phyloP scores from a whole-genome alignment of 306 rosid genomes.

The Cicer yamashitae region DNA sequence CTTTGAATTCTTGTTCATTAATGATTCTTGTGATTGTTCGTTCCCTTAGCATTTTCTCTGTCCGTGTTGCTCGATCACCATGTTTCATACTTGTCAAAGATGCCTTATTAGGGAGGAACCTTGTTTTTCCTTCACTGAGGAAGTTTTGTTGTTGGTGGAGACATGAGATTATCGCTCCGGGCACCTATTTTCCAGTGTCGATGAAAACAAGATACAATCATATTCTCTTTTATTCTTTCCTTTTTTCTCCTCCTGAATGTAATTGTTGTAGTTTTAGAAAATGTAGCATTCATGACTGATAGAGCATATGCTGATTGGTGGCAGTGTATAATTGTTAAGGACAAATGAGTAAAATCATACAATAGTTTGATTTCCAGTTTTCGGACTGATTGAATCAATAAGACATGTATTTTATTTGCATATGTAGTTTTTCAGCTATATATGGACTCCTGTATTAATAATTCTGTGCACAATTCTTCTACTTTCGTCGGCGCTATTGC shows the following conservation, averaged over 20 bases:
- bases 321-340: constrained; percentile 74
- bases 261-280: constrained; percentile 75
- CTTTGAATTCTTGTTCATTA: constrained; percentile 70
- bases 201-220: constrained; percentile 58
- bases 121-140: constrained; percentile 60
- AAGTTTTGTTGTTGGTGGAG: constrained; percentile 64
- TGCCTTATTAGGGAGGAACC: constrained; percentile 59
- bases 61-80: constrained; percentile 53
- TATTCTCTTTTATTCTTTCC: constrained; percentile 52
- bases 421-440: constrained; percentile 43
- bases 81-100: constrained; percentile 64
- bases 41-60: constrained; percentile 62
- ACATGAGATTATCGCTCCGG: constrained; percentile 59
- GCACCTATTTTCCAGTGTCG: constrained; percentile 60
- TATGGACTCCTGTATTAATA: constrained; percentile 44
- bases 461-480: constrained; percentile 27
- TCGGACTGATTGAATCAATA: constrained; percentile 48
- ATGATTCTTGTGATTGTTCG: constrained; percentile 82
- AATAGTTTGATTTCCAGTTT: constrained; percentile 54
- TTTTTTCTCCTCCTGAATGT: constrained; percentile 46
- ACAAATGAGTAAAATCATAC: constrained; percentile 72
- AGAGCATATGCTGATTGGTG: constrained; percentile 80
- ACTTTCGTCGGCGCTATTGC: constrained; percentile 37
- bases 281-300: constrained; percentile 73
- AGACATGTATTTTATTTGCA: constrained; percentile 45